Percentiles rank a stretch among this genome's conserved stretches.
Conservation (phyloP, 441 rosid species). For the Brassica balearica region DNA sequence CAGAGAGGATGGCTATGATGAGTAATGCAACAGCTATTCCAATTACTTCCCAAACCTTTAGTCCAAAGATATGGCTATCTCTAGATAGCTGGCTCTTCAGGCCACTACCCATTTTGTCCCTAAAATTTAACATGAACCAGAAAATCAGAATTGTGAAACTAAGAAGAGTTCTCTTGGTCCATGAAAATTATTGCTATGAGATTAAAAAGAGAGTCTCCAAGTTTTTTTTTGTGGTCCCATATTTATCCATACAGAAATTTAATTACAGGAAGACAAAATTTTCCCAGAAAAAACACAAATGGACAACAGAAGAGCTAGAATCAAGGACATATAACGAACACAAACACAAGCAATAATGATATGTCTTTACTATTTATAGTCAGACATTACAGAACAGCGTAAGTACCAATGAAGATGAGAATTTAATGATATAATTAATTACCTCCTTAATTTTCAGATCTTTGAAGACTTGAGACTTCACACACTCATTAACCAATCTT, state of each 20-base stretch:
- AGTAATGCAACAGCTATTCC: constrained; percentile 74
- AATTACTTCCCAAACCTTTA: constrained; percentile 82
- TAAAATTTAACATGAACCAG: not conserved
- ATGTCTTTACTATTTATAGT: constrained; percentile 8
- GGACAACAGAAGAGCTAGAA: constrained; percentile 33
- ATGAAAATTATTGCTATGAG: not conserved
- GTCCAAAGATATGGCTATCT: constrained; percentile 66
- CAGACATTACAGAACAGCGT: too few relatives aligned
- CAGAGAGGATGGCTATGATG: constrained; percentile 67
- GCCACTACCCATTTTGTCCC: constrained; percentile 60
- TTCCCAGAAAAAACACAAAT: constrained; percentile 22
- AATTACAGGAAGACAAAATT: constrained; percentile 15
- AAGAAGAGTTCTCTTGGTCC: constrained; percentile 8
- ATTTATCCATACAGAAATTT: constrained; percentile 26
- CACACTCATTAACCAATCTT: constrained; percentile 33
- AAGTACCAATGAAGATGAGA: too few relatives aligned
- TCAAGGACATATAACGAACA: constrained; percentile 25
- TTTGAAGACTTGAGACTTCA: constrained; percentile 42
- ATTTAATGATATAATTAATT: constrained; percentile 31
- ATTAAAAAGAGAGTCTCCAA: not conserved
- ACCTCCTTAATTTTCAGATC: constrained; percentile 63
- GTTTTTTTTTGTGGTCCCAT: constrained; percentile 34
- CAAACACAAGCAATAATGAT: not conserved
- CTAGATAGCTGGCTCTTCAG: constrained; percentile 73
- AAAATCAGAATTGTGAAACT: constrained; percentile 16